phyloP scores from a whole-genome alignment of 345 rosid species.

The Draba incana region DNA sequence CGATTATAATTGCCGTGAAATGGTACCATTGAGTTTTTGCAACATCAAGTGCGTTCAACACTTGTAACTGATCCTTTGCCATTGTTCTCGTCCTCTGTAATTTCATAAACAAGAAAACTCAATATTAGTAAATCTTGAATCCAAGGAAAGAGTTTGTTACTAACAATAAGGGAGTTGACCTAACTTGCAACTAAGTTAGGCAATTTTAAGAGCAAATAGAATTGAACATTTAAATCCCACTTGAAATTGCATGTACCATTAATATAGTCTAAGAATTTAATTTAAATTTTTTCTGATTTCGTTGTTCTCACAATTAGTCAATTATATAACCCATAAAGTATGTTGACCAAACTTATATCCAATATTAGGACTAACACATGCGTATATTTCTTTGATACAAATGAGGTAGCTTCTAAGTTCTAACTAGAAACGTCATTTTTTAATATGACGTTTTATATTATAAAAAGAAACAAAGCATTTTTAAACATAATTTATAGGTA shows the following conservation, averaged over 20 bases:
- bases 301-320: background rate
- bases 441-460: background rate
- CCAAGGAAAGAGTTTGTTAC: too few species aligned
- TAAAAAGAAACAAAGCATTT: background rate
- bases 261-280: background rate
- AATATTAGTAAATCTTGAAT: background rate
- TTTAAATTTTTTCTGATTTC: background rate
- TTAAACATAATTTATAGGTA: background rate
- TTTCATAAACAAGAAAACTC: background rate
- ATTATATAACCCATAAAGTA: too few species aligned
- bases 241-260: background rate
- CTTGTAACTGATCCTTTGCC: conserved; percentile 56
- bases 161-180: conserved; percentile 6
- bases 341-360: too few species aligned
- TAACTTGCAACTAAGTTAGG: conserved; percentile 32
- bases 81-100: conserved; percentile 40
- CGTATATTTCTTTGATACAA: too few species aligned
- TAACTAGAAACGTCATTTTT: too few species aligned
- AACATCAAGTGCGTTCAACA: conserved; percentile 52
- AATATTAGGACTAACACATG: too few species aligned
- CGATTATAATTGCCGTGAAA: conserved; percentile 44
- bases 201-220: conserved; percentile 7
- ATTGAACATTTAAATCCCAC: conserved; percentile 13
- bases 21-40: conserved; percentile 48
- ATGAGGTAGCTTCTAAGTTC: too few species aligned